phyloP scores from a whole-genome alignment of 495 filamentous ascomycete species.

The Penicillium mononematosum region DNA sequence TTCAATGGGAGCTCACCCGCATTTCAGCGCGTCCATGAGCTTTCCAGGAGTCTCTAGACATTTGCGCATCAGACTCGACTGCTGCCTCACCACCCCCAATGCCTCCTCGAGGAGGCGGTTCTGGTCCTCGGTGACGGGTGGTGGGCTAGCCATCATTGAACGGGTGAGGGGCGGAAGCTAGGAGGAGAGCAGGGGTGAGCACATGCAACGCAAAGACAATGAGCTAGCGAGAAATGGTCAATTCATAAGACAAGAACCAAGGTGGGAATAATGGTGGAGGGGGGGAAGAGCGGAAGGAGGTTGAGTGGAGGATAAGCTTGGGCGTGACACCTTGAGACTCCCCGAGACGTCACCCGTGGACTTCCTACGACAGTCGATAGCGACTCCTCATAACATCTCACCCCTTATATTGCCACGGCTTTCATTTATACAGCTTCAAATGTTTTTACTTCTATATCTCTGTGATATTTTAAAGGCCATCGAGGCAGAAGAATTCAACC shows the following conservation, averaged over 20 bases:
- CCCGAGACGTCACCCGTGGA: conserved; percentile 23
- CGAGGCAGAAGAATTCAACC: background rate
- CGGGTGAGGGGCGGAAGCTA: conserved; percentile 20
- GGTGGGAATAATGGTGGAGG: conserved; percentile 4
- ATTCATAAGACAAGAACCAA: conserved; percentile 7
- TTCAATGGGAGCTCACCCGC: conserved; percentile 66
- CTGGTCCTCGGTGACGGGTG: conserved; percentile 81
- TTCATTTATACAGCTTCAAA: background rate
- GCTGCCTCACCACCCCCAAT: conserved; percentile 90
- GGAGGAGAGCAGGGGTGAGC: conserved; percentile 29
- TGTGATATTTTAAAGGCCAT: too few species aligned
- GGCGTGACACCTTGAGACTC: conserved; percentile 20
- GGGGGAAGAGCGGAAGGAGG: conserved; percentile 8
- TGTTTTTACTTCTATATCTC: background rate
- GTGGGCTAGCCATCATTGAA: conserved; percentile 55
- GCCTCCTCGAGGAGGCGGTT: conserved; percentile 95
- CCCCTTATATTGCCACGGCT: background rate
- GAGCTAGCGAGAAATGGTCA: conserved; percentile 8
- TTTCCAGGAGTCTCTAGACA: conserved; percentile 96
- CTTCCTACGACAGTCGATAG: conserved; percentile 3
- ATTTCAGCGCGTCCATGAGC: conserved; percentile 99
- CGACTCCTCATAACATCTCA: background rate
- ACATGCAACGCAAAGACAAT: conserved; percentile 29
- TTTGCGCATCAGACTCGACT: conserved; percentile 94
- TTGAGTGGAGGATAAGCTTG: conserved; percentile 13